Evolutionary conservation across 2,329 filamentous ascomycete genomes (phyloP).

Genomic region (Talaromyces atroroseus): DNA sequence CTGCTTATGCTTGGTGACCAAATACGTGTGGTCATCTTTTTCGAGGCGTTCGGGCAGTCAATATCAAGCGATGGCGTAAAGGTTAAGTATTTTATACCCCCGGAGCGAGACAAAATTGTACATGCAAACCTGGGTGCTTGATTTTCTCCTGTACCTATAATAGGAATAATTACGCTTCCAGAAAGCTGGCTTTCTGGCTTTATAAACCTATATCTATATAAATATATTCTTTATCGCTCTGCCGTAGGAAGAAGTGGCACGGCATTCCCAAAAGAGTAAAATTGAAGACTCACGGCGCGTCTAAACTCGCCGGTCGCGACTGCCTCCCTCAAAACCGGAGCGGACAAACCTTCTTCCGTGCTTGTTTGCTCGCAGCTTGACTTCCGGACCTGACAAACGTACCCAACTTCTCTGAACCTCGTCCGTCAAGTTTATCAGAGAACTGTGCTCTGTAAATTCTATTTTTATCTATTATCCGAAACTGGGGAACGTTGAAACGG

Average conservation of each 20-base stretch:
- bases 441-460: background rate
- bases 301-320: background rate
- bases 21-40: background rate
- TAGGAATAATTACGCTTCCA: background rate
- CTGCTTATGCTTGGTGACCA: no score
- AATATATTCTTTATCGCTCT: no score
- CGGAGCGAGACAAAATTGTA: no score
- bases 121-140: no score
- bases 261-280: slow-evolving; percentile 1
- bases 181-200: background rate
- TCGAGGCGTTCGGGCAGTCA: background rate
- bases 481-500: background rate
- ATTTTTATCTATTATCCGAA: background rate
- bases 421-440: background rate
- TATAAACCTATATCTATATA: background rate
- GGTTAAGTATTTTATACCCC: no score
- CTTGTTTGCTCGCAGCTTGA: background rate
- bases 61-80: no score
- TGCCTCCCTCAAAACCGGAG: background rate
- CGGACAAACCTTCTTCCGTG: background rate
- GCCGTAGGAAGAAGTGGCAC: background rate
- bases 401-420: background rate
- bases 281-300: slow-evolving; percentile 5
- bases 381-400: background rate
- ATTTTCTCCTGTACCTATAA: no score